A percentile compares a stretch with the other conserved stretches of the same genome.
phyloP scores from a whole-genome alignment of 768 basidiomycete species.

The Amanita molliuscula region DNA sequence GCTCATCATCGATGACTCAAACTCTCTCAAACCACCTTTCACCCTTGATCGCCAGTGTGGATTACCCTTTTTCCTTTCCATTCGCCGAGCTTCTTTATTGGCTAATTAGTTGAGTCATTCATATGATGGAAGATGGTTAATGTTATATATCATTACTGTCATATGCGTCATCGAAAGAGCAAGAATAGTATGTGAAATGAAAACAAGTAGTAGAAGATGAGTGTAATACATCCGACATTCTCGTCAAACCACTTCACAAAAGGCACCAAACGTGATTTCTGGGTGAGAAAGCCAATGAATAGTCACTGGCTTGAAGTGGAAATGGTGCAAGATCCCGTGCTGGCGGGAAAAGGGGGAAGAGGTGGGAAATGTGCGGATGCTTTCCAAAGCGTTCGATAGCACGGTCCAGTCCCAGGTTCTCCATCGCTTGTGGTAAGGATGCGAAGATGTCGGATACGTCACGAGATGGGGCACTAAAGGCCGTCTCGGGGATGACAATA shows the following conservation, averaged over 20 bases:
- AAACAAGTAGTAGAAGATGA: background rate
- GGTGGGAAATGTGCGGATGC: background rate
- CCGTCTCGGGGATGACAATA: conserved; percentile 1
- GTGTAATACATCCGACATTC: background rate
- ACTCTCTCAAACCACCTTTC: conserved; percentile 8
- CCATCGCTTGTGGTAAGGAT: conserved; percentile 1
- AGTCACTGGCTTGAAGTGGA: background rate
- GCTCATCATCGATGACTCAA: conserved; percentile 16
- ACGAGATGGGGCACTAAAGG: background rate
- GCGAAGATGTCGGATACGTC: background rate
- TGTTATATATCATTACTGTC: background rate
- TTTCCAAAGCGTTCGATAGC: background rate
- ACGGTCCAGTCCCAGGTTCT: conserved; percentile 3
- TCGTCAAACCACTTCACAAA: background rate
- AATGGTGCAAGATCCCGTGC: background rate
- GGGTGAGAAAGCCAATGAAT: background rate
- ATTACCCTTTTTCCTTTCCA: background rate
- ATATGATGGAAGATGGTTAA: background rate
- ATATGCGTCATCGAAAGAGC: conserved; percentile 1
- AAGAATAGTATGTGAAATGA: conserved; percentile 2
- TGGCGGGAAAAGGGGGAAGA: background rate
- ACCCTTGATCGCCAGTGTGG: background rate
- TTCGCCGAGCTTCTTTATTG: background rate
- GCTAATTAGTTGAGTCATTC: background rate
- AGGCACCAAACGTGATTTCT: background rate